Percentiles rank a stretch among this genome's conserved stretches.
These are phyloP conservation scores for Calonectria ilicicola DNA, from an alignment of 2,329 filamentous ascomycete species.

Conservation along the genomic window DNA sequence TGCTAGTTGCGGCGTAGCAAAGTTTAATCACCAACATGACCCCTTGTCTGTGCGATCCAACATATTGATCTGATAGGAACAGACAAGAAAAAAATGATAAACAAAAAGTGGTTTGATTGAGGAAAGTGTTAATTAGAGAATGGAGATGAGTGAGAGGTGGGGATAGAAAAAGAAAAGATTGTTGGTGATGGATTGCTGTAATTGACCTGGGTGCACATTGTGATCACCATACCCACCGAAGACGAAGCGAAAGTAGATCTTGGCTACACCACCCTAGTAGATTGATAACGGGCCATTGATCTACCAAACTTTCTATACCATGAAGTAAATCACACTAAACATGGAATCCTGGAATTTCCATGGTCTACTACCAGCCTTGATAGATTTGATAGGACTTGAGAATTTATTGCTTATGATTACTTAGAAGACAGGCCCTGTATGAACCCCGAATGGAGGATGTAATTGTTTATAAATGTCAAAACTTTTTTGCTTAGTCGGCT, in stretches of 20 bases:
- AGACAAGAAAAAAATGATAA: not conserved
- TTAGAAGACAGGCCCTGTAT: not conserved
- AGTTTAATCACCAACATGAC: not conserved
- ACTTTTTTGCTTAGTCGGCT: not conserved
- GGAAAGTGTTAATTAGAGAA: not conserved
- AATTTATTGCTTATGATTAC: not conserved
- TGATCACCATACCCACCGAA: not conserved
- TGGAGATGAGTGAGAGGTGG: not conserved
- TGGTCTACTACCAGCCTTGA: not conserved
- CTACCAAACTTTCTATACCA: not conserved
- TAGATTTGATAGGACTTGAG: not conserved
- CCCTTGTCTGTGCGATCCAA: not conserved
- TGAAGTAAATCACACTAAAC: not conserved
- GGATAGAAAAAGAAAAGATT: not conserved
- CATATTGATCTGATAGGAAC: too few relatives aligned
- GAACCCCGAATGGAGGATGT: not conserved
- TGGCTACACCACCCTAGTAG: not conserved
- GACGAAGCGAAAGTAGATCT: not conserved
- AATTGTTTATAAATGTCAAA: not conserved
- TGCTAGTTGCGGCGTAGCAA: not conserved
- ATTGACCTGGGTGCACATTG: not conserved
- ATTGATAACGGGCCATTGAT: not conserved
- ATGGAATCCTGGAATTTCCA: not conserved
- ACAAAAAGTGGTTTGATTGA: not conserved
- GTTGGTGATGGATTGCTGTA: not conserved